Evolutionary conservation across 345 rosid genomes (phyloP).

Genomic region (Dipteronia sinensis): DNA sequence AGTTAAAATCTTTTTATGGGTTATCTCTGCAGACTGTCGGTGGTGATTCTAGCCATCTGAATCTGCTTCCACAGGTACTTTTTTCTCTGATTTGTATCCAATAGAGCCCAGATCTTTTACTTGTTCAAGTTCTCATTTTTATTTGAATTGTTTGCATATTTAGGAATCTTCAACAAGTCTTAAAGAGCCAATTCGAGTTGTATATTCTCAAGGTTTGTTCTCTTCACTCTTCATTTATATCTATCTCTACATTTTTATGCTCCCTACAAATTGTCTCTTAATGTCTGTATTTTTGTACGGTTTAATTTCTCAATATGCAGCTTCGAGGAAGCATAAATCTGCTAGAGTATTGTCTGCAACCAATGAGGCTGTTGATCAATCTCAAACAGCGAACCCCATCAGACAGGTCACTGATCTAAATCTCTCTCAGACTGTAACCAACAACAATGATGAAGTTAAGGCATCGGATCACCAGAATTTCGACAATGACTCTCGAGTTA

Average conservation of each 20-base stretch:
- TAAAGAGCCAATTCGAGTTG: slow-evolving; percentile 58
- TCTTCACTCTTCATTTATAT: background rate
- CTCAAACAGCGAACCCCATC: slow-evolving; percentile 49
- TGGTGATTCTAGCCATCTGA: slow-evolving; percentile 56
- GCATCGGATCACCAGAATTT: slow-evolving; percentile 1
- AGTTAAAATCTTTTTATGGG: slow-evolving; percentile 12
- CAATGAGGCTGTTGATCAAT: slow-evolving; percentile 38
- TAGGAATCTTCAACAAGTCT: slow-evolving; percentile 59
- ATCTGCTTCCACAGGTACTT: slow-evolving; percentile 75
- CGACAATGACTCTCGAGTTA: slow-evolving; percentile 18
- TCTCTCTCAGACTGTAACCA: slow-evolving; percentile 7
- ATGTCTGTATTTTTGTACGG: slow-evolving; percentile 3
- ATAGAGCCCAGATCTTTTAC: slow-evolving; percentile 29
- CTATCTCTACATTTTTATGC: background rate
- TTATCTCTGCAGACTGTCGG: slow-evolving; percentile 49
- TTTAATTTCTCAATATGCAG: slow-evolving; percentile 37
- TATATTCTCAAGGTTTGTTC: slow-evolving; percentile 53
- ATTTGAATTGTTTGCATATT: slow-evolving; percentile 8
- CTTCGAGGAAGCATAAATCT: slow-evolving; percentile 58
- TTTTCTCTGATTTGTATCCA: background rate
- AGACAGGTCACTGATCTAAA: slow-evolving; percentile 48
- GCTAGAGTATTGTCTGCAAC: slow-evolving; percentile 77
- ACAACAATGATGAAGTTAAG: slow-evolving; percentile 7
- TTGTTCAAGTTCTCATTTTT: slow-evolving; percentile 15
- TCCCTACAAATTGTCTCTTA: background rate